A percentile compares a stretch with the other conserved stretches of the same genome.
phyloP scores from a whole-genome alignment of 106 monocot genomes.

The Narthecium ossifragum region DNA sequence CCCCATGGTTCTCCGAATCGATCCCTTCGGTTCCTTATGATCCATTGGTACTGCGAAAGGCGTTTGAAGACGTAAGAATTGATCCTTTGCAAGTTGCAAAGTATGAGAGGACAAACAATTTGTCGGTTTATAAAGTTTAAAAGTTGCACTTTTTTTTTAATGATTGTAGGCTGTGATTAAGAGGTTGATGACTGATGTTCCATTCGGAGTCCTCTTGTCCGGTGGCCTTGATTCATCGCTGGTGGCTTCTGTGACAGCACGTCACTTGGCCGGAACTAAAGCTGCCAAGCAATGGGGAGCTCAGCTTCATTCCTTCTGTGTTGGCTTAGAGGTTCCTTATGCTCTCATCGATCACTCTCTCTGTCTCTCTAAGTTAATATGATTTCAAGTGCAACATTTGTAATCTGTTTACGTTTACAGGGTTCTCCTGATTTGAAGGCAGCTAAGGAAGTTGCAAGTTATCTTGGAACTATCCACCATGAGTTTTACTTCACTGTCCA shows the following conservation, averaged over 20 bases:
- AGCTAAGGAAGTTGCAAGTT: constrained; percentile 47
- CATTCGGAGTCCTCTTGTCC: constrained; percentile 58
- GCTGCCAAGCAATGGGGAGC: constrained; percentile 53
- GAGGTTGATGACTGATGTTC: constrained; percentile 73
- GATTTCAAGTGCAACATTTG: neutral
- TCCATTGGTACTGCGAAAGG: constrained; percentile 43
- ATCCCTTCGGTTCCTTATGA: constrained; percentile 39
- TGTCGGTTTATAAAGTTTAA: too few relatives aligned
- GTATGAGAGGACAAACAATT: neutral
- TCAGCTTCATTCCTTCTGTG: constrained; percentile 58
- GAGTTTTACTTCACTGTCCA: constrained; percentile 67
- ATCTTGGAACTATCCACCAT: constrained; percentile 57
- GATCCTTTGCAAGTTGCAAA: neutral
- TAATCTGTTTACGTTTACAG: constrained; percentile 8
- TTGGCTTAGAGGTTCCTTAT: constrained; percentile 54
- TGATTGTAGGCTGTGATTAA: constrained; percentile 42
- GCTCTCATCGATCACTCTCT: too few relatives aligned
- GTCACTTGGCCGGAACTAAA: constrained; percentile 48
- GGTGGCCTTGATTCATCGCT: constrained; percentile 65
- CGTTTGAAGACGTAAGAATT: constrained; percentile 50
- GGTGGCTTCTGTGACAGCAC: constrained; percentile 49
- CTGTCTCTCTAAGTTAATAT: neutral
- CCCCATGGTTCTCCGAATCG: constrained; percentile 24
- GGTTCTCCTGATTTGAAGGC: constrained; percentile 67
- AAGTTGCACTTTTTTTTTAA: neutral